Evolutionary conservation across 2,329 filamentous ascomycete species (phyloP), one percentile per base, ranked within the genome.

Genomic region (Cytospora piceicola): DNA sequence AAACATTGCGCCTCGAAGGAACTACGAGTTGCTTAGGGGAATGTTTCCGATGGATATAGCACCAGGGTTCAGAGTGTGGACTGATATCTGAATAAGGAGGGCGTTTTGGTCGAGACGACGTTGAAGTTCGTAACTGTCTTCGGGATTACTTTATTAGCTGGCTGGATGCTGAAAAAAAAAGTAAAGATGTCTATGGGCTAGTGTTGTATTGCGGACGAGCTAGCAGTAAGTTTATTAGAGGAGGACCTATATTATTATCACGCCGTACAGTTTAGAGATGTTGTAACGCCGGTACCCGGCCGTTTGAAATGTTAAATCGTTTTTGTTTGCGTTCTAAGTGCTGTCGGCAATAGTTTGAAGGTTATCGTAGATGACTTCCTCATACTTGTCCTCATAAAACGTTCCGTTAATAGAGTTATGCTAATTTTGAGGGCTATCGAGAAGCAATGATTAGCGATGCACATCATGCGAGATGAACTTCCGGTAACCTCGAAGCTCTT

Each of bases 101-200:
- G 59, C 15, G 24, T 61, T 51, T n/a, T 42, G 49, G 32, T 61
- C 51, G 24, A 61, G 49, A 24, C 59, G 59, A 4, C 59, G 49
- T 34, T 61, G 59, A 32, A 54, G 59, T 49, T 61, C 59, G 11
- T 54, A 32, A 3, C 59, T 61, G 14, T 0, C n/a, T 5, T 8
- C 2, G 3, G 4, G 3, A 15, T 1, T 9, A 17, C 4, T 4
- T 15, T 1, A 17, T 42, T 30, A 61, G 58, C 22, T 53, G 39
- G 17, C n/a, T 7, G 32, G 11, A 34, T 1, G 11, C 32, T 9
- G 11, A 34, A 17, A 6, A 20, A 39, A 8, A 17, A 17, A 24
- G 24, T n/a, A n/a, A 52, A 24, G 11, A 52, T 4, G 15, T 29
- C 4, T 14, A 20, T 9, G 49, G 11, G 49, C 49, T 14, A 22